A percentile compares a stretch with the other conserved stretches of the same genome.
phyloP scores from a whole-genome alignment of 495 filamentous ascomycete species.

The Penicillium nucicola region DNA sequence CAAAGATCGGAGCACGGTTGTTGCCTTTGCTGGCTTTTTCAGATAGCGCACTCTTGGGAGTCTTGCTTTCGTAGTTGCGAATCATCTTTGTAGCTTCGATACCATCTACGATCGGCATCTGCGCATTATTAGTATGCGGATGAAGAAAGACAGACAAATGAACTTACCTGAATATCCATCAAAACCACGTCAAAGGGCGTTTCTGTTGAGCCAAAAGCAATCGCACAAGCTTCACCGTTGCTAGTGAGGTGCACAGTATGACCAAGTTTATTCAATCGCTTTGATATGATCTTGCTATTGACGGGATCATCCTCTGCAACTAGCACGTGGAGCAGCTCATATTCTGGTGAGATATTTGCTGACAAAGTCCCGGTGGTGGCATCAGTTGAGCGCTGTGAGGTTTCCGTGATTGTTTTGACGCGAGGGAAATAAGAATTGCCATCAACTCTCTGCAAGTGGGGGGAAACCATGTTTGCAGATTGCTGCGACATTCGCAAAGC shows the following conservation, averaged over 20 bases:
- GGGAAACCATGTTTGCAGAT: conserved; percentile 7
- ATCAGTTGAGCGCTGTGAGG: conserved; percentile 3
- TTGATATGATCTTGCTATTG: conserved; percentile 84
- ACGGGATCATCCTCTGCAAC: conserved; percentile 93
- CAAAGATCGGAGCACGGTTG: conserved; percentile 71
- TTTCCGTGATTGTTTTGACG: not conserved
- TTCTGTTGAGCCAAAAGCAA: conserved; percentile 58
- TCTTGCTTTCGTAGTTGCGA: conserved; percentile 59
- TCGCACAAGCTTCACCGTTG: conserved; percentile 86
- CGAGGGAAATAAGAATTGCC: conserved; percentile 21
- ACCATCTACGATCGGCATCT: conserved; percentile 93
- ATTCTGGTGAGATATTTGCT: conserved; percentile 8
- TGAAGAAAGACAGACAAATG: too few species aligned
- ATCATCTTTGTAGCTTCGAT: conserved; percentile 81
- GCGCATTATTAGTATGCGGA: not conserved
- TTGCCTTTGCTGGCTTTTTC: conserved; percentile 52
- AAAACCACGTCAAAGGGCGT: conserved; percentile 74
- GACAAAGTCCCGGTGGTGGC: conserved; percentile 2
- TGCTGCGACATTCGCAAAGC: conserved; percentile 41
- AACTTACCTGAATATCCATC: conserved; percentile 89
- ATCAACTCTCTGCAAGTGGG: not conserved
- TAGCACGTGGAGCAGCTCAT: conserved; percentile 56
- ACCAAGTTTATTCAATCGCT: conserved; percentile 76
- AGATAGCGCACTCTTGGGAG: conserved; percentile 39
- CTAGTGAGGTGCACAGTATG: conserved; percentile 69